Evolutionary conservation across 1,284 basidiomycete genomes (phyloP).

Genomic region (Thelephora terrestris): DNA sequence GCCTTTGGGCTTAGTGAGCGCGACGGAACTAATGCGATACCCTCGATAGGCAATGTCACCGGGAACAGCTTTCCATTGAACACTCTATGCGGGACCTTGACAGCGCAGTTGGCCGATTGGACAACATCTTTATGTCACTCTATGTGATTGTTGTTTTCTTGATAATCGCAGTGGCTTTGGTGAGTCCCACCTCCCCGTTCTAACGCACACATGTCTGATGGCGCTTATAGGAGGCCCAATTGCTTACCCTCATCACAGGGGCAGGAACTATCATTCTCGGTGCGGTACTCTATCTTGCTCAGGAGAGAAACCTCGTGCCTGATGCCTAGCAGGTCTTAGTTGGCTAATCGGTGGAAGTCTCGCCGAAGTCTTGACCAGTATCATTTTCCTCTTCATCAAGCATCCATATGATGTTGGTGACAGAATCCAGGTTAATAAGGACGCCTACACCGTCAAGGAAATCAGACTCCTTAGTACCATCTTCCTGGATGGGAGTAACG

Average conservation of each 20-base stretch:
- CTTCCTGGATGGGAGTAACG: constrained; percentile 53
- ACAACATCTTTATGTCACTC: constrained; percentile 63
- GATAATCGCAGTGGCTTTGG: constrained; percentile 68
- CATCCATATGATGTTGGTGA: constrained; percentile 90
- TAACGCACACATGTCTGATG: constrained; percentile 26
- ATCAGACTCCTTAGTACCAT: constrained; percentile 77
- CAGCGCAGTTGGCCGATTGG: constrained; percentile 74
- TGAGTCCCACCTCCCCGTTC: constrained; percentile 19
- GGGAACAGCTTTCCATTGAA: constrained; percentile 77
- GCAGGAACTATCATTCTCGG: constrained; percentile 78
- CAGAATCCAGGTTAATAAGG: constrained; percentile 45
- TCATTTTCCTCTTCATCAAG: constrained; percentile 83
- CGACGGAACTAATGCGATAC: constrained; percentile 2
- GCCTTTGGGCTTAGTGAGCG: background rate
- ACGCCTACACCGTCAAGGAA: constrained; percentile 76
- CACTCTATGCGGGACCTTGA: constrained; percentile 88
- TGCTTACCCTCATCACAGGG: constrained; percentile 68
- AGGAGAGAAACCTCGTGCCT: background rate
- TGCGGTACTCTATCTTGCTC: constrained; percentile 18
- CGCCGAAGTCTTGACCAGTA: constrained; percentile 62
- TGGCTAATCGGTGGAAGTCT: constrained; percentile 79
- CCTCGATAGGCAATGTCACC: constrained; percentile 58
- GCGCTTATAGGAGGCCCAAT: constrained; percentile 46
- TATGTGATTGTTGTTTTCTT: constrained; percentile 61
- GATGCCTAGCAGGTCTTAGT: constrained; percentile 45